Evolutionary conservation across 164 flowering plant genomes (phyloP).

Genomic region (Sextonia rubra): DNA sequence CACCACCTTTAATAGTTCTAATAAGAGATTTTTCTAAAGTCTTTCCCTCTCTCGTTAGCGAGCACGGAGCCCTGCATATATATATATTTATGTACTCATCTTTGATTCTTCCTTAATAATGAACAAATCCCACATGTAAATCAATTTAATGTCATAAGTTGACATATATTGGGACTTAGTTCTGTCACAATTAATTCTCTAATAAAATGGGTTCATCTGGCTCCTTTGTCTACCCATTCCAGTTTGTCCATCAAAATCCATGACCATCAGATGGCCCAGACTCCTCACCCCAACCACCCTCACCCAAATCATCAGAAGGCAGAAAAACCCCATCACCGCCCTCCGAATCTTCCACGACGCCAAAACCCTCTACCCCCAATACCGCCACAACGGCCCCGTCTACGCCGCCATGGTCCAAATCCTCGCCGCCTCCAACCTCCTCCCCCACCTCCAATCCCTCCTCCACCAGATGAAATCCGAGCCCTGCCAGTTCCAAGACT

Average conservation of each 20-base stretch:
- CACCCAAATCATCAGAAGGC: conserved; percentile 44
- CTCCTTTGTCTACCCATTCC: too few species aligned
- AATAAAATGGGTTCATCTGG: too few species aligned
- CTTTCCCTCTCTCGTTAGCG: too few species aligned
- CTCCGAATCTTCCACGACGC: conserved; percentile 61
- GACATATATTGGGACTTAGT: too few species aligned
- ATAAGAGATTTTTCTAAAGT: too few species aligned
- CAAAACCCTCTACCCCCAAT: conserved; percentile 48
- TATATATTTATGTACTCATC: too few species aligned
- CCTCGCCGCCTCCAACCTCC: conserved; percentile 43
- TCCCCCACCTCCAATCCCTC: conserved; percentile 56
- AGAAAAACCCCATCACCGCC: conserved; percentile 67
- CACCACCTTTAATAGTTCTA: too few species aligned
- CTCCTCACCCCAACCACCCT: conserved; percentile 55
- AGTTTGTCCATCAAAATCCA: conserved; percentile 10
- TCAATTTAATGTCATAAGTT: too few species aligned
- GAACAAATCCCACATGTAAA: too few species aligned
- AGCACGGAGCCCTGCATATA: too few species aligned
- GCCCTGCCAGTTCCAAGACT: conserved; percentile 64
- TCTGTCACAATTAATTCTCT: too few species aligned
- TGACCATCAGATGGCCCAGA: conserved; percentile 66
- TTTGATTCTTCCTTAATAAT: too few species aligned
- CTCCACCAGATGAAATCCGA: conserved; percentile 59
- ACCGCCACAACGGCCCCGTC: conserved; percentile 69
- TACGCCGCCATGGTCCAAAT: conserved; percentile 62